Conservation (phyloP, 345 rosid species). For the Nasturtium officinale region DNA sequence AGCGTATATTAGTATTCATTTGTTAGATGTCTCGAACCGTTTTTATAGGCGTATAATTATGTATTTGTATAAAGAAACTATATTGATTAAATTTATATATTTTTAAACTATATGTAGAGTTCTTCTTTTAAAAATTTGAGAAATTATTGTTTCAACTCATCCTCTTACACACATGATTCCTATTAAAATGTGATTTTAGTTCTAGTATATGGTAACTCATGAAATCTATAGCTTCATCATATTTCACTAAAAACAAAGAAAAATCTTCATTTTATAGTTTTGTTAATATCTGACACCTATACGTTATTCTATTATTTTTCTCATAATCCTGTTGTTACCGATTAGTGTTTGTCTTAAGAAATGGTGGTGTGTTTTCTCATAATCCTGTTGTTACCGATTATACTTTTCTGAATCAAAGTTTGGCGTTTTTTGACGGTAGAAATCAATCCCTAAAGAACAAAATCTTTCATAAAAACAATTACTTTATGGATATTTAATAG, state of each 20-base stretch:
- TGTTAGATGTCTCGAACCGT: conserved; percentile 21
- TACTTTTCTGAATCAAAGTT: background rate
- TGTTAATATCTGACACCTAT: background rate
- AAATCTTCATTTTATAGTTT: background rate
- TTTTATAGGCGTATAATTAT: conserved; percentile 13
- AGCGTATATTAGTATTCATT: background rate
- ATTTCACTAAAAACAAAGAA: background rate
- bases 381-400: no score
- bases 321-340: background rate
- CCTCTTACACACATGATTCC: background rate
- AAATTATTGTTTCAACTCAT: background rate
- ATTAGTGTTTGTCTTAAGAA: background rate
- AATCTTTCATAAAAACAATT: background rate
- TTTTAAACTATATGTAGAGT: background rate
- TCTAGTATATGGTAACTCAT: background rate
- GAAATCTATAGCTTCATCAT: background rate
- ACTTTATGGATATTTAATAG: background rate
- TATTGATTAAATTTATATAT: background rate
- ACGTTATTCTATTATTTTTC: background rate
- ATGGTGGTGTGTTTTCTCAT: background rate
- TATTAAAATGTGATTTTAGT: background rate
- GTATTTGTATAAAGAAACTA: background rate
- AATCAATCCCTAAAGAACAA: conserved; percentile 22
- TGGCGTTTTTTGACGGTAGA: background rate
- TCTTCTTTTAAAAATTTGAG: background rate